Conservation (phyloP, 192 early-diverging fungal species). For the Coemansia interrupta region DNA sequence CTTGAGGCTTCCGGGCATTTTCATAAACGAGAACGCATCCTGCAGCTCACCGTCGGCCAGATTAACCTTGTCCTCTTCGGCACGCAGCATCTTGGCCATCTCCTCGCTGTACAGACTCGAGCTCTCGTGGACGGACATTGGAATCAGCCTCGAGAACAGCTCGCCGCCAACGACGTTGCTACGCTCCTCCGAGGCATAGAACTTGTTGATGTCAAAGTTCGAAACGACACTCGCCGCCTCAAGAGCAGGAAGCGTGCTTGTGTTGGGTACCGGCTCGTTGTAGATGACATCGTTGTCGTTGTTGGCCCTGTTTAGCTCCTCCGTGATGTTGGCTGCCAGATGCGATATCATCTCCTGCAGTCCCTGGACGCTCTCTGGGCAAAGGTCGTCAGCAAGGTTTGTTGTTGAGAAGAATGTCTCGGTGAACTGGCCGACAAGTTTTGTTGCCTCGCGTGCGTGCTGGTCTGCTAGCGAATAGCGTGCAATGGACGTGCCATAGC, state of each 20-base stretch:
- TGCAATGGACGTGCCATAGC: constrained; percentile 83
- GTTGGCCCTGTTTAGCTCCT: constrained; percentile 64
- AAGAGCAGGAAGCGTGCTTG: constrained; percentile 71
- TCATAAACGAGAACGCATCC: constrained; percentile 81
- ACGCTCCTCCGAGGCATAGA: constrained; percentile 67
- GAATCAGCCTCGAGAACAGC: constrained; percentile 84
- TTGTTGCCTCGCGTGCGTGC: constrained; percentile 78
- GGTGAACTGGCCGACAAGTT: constrained; percentile 61
- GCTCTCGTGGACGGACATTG: constrained; percentile 90
- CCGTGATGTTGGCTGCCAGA: constrained; percentile 61
- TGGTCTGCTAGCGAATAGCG: constrained; percentile 75
- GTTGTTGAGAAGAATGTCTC: constrained; percentile 62
- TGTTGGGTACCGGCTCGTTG: constrained; percentile 78
- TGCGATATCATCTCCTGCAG: constrained; percentile 73
- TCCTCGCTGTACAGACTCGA: constrained; percentile 93
- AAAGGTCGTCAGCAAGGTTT: constrained; percentile 58
- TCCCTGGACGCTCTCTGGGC: constrained; percentile 63
- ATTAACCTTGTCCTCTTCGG: constrained; percentile 74
- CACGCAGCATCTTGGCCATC: constrained; percentile 86
- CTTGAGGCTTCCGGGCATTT: constrained; percentile 70
- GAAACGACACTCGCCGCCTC: constrained; percentile 54
- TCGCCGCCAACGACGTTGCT: constrained; percentile 83
- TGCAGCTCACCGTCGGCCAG: constrained; percentile 80
- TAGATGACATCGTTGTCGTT: constrained; percentile 98
- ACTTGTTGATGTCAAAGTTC: constrained; percentile 80